Conservation (phyloP, 73 alveolate species). For the Paramecium sonneborni region DNA sequence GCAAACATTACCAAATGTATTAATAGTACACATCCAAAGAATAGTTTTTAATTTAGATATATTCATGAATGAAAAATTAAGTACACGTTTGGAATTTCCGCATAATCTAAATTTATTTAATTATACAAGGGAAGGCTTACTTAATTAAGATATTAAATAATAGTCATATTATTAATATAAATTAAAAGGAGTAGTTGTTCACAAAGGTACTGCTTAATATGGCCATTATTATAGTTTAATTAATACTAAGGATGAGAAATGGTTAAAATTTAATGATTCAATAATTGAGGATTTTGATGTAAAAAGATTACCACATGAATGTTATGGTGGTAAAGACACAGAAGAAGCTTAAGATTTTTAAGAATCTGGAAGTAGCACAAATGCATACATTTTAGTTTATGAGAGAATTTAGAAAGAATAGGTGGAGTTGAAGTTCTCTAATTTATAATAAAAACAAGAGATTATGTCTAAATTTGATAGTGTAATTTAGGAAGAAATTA, state of each 20-base stretch:
- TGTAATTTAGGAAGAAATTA: background rate
- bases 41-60: slow-evolving; percentile 93
- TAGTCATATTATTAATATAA: slow-evolving; percentile 62
- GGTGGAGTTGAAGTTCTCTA: slow-evolving; percentile 56
- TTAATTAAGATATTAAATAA: slow-evolving; percentile 65
- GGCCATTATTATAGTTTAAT: slow-evolving; percentile 89
- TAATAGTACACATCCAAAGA: slow-evolving; percentile 95
- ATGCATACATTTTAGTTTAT: slow-evolving; percentile 98
- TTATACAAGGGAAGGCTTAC: slow-evolving; percentile 64
- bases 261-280: slow-evolving; percentile 93
- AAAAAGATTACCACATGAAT: slow-evolving; percentile 72
- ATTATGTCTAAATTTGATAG: background rate
- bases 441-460: background rate
- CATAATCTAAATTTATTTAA: slow-evolving; percentile 81
- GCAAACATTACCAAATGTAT: slow-evolving; percentile 91
- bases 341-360: slow-evolving; percentile 54
- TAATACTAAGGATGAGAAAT: slow-evolving; percentile 69
- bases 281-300: slow-evolving; percentile 71
- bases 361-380: slow-evolving; percentile 64
- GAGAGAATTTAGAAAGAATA: slow-evolving; percentile 85
- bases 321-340: slow-evolving; percentile 86
- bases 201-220: slow-evolving; percentile 94
- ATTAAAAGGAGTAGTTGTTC: slow-evolving; percentile 93
- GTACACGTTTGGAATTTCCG: slow-evolving; percentile 96
- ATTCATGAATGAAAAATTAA: slow-evolving; percentile 90